Evolutionary conservation across 495 filamentous ascomycete species (phyloP).

Genomic region (Astrothelium subdiscretum): DNA sequence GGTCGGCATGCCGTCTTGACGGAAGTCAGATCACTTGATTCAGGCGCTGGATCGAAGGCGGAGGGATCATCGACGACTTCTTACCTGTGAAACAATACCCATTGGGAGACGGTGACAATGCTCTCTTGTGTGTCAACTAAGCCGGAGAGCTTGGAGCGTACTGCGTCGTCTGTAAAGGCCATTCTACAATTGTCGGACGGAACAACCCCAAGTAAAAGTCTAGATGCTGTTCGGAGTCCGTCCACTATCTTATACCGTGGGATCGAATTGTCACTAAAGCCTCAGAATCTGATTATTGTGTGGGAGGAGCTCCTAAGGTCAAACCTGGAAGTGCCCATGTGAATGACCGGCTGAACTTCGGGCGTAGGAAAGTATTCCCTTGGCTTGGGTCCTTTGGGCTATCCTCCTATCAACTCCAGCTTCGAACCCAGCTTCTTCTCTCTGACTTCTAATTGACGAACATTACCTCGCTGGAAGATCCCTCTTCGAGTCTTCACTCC

Average conservation of each 20-base stretch:
- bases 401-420: background rate
- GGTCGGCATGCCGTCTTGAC: constrained; percentile 75
- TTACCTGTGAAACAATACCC: constrained; percentile 98
- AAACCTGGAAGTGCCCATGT: background rate
- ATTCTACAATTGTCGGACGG: constrained; percentile 33
- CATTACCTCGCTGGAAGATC: background rate
- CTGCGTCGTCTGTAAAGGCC: constrained; percentile 90
- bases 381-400: background rate
- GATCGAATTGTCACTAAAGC: background rate
- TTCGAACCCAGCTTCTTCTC: background rate
- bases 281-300: background rate
- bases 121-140: constrained; percentile 94
- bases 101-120: constrained; percentile 91
- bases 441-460: background rate
- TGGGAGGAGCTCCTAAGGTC: background rate
- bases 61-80: constrained; percentile 3
- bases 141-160: constrained; percentile 84
- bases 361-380: background rate
- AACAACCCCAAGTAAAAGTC: background rate
- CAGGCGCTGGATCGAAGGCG: background rate
- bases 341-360: background rate
- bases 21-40: constrained; percentile 1
- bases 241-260: background rate
- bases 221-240: background rate
- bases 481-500: background rate